Evolutionary conservation across 225 moss, liverwort and hornwort species (phyloP).

Genomic region (Antitrichia curtipendula): DNA sequence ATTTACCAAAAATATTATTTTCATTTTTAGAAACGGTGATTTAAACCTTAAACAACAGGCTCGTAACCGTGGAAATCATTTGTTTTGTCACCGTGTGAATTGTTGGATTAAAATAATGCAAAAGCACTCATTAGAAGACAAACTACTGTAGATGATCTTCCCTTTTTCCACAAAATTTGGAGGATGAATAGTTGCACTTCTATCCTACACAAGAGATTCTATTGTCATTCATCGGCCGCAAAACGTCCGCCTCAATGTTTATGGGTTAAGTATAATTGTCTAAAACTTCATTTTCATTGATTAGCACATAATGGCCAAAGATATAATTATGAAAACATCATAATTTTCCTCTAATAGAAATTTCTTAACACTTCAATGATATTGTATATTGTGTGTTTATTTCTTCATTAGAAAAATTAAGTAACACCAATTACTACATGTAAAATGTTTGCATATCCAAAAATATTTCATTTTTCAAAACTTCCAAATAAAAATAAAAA

Average conservation of each 20-base stretch:
- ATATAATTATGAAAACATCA: neutral
- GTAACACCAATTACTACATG: too few relatives aligned
- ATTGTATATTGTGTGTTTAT: neutral
- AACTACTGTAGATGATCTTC: too few relatives aligned
- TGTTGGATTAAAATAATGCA: too few relatives aligned
- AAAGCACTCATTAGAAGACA: too few relatives aligned
- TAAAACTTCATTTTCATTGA: neutral
- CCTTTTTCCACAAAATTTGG: too few relatives aligned
- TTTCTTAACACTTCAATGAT: neutral
- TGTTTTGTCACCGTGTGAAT: too few relatives aligned
- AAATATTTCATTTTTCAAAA: neutral
- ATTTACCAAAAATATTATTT: neutral
- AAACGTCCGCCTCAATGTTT: neutral
- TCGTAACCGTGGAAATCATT: too few relatives aligned
- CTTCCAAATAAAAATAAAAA: neutral
- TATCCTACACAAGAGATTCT: too few relatives aligned
- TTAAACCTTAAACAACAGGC: too few relatives aligned
- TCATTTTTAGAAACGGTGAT: too few relatives aligned
- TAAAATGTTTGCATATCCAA: neutral
- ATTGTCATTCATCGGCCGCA: too few relatives aligned
- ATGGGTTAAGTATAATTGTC: neutral
- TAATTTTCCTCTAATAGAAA: fast-evolving
- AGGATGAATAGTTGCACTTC: too few relatives aligned
- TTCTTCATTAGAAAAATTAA: neutral
- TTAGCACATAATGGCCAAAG: neutral